Conservation (phyloP, 2,329 filamentous ascomycete species). For the Phyllosticta capitalensis region DNA sequence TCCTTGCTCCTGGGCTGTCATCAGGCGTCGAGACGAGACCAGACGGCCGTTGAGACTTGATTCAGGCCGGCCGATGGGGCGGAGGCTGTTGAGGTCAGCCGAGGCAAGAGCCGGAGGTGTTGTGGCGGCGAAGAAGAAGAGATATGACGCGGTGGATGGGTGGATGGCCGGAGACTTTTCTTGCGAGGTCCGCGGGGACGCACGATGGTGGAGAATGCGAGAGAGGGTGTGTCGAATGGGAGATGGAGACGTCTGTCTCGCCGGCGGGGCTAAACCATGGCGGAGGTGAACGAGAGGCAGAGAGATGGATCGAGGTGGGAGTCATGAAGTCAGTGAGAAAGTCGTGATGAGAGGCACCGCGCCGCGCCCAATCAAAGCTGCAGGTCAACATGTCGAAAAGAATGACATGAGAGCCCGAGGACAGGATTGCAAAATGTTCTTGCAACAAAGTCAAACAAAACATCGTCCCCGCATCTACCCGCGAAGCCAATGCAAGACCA, state of each 20-base stretch:
- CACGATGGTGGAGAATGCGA: background rate
- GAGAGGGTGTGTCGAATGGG: no score
- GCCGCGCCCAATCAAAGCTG: no score
- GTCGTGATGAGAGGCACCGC: no score
- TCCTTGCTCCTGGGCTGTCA: background rate
- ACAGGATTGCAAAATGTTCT: background rate
- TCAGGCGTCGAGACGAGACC: no score
- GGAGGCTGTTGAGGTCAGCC: background rate
- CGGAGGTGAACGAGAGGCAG: no score
- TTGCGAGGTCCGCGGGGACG: background rate
- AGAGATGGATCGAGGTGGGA: no score
- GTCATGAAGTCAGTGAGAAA: no score
- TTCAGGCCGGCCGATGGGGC: background rate
- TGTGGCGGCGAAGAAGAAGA: background rate
- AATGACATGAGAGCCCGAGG: background rate
- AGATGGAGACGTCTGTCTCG: no score
- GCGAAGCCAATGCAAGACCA: background rate
- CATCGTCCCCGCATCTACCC: background rate
- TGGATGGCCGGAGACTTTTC: background rate
- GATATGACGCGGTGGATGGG: background rate
- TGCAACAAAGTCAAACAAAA: background rate
- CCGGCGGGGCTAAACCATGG: no score
- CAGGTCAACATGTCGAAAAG: no score
- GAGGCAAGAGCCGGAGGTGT: background rate
- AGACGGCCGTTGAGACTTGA: background rate